Percentiles rank a stretch among this genome's conserved stretches.
Conservation (phyloP, 2,329 filamentous ascomycete species). For the Monilinia polystroma region DNA sequence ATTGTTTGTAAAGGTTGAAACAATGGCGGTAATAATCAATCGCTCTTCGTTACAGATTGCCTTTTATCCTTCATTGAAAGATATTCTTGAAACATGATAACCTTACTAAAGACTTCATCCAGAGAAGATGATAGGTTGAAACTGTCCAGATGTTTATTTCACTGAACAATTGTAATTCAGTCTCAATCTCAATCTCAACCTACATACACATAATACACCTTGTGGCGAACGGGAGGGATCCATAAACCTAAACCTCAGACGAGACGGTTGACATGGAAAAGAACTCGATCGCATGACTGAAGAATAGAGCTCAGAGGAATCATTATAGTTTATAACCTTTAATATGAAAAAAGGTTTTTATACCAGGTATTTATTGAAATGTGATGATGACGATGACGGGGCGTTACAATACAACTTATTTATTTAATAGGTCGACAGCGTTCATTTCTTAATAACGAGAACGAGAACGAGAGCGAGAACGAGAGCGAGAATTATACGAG, state of each 20-base stretch:
- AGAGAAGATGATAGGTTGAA: background rate
- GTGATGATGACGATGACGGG: background rate
- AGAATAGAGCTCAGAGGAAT: conserved; percentile 9
- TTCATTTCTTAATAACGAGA: background rate
- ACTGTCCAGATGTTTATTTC: conserved; percentile 11
- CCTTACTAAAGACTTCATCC: background rate
- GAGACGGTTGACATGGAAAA: background rate
- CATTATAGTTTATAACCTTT: too few relatives aligned
- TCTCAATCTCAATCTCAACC: background rate
- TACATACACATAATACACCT: background rate
- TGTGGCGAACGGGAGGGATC: background rate
- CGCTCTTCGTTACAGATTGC: conserved; percentile 13
- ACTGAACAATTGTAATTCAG: background rate
- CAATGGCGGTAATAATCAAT: conserved; percentile 1
- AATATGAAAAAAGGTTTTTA: background rate
- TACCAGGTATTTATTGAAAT: background rate
- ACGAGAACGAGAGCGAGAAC: background rate
- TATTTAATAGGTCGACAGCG: background rate
- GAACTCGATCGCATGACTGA: background rate
- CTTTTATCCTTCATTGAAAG: background rate
- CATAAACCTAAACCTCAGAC: conserved; percentile 2
- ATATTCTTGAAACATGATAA: background rate
- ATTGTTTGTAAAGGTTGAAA: conserved; percentile 10
- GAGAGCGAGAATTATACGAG: background rate
- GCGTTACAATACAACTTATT: too few relatives aligned